Evolutionary conservation across 108 stramenopile genomes (phyloP), one percentile per base, ranked within the genome.

Genomic region (Nitzschia sp.): DNA sequence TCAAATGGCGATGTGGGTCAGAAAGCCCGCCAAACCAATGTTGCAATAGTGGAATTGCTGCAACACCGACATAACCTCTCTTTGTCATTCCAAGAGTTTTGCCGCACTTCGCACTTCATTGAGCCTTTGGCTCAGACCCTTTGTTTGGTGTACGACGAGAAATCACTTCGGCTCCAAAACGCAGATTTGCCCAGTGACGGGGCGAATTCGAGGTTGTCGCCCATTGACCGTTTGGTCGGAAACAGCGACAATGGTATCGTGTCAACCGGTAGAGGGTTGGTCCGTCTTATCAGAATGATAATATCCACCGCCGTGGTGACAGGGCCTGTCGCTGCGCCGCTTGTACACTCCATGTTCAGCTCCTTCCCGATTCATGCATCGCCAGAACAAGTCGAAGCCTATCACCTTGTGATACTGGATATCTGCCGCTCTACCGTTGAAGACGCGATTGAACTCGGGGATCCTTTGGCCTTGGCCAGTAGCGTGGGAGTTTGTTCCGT

Each of bases 81-180:
- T n/a, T 53, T 81, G 14, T 51, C 86, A n/a, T 94, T 94, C 67
- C 88, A 90, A 79, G 72, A 76, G 58, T 94, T 88, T 62, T 94
- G 90, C 52, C 65, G 86, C 15, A 86, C 88, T 14, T 80, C 76
- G 2, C 78, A 80, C 53, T 95, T 91, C 74, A 56, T 92, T 22
- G 88, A 89, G 66, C 94, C 94, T 5, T 70, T 95, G 21, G 80
- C 87, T 19, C 94, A 92, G 75, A 85, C 90, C 0, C 71, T 95
- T 0, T 92, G 86, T 61, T 65, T 90, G 38, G 75, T 90, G 17
- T 83, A 89, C 62, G 84, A 87, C 50, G 89, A 90, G 51, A 83
- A 71, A 67, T 65, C 74, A 38, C 83, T 82, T 41, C 53, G 70
- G 60, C 50, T 83, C 60, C 24, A 71, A 51, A 72, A 53, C 22